Evolutionary conservation across 2,329 filamentous ascomycete genomes (phyloP).

Genomic region (Lanzia echinophila): DNA sequence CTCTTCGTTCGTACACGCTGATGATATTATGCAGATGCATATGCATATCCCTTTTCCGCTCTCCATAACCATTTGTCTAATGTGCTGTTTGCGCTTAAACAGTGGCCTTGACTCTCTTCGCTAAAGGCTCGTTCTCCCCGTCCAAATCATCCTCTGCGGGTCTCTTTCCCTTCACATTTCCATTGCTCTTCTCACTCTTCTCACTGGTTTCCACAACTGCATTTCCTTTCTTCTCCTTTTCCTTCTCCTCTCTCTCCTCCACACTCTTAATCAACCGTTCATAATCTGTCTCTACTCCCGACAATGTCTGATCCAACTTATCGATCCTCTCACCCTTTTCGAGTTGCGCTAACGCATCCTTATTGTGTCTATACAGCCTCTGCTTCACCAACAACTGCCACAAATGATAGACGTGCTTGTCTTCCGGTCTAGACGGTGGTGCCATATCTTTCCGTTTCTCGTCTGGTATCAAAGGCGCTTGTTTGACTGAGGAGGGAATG

Average conservation of each 20-base stretch:
- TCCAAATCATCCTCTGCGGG: conserved; percentile 14
- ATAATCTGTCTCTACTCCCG: conserved; percentile 66
- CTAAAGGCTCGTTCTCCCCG: conserved; percentile 12
- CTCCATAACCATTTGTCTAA: neutral
- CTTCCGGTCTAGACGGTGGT: conserved; percentile 34
- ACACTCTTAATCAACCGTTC: conserved; percentile 47
- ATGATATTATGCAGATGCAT: too few relatives aligned
- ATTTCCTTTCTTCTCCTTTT: conserved; percentile 1
- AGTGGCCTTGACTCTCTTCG: conserved; percentile 22
- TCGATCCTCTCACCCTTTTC: conserved; percentile 62
- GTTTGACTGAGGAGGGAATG: conserved; percentile 50
- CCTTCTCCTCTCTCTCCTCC: conserved; percentile 14
- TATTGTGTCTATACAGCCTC: conserved; percentile 68
- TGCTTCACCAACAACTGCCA: conserved; percentile 75
- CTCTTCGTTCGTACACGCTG: too few relatives aligned
- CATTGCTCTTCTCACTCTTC: neutral
- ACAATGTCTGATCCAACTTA: conserved; percentile 64
- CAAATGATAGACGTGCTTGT: conserved; percentile 58
- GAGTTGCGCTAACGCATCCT: conserved; percentile 62
- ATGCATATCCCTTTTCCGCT: neutral
- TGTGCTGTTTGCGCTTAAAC: neutral
- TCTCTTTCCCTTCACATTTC: conserved; percentile 19
- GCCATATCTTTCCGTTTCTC: conserved; percentile 22
- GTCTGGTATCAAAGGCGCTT: conserved; percentile 34
- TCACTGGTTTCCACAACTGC: neutral